A percentile compares a stretch with the other conserved stretches of the same genome.
These are phyloP conservation scores for Alternaria arbusti DNA, from an alignment of 2,329 filamentous ascomycete species.

Conservation along the genomic window DNA sequence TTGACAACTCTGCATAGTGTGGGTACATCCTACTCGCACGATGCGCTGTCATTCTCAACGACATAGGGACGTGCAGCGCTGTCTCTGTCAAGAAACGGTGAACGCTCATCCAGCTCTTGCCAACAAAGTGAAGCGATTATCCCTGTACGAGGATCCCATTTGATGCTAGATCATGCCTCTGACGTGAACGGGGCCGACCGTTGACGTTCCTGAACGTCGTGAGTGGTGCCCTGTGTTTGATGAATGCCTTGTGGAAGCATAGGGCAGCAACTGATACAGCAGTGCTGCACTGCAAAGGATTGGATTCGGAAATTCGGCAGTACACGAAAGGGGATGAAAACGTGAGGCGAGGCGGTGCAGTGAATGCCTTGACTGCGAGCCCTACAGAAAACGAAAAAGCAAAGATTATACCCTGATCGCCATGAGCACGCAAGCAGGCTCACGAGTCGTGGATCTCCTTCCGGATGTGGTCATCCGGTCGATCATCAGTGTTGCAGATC, in stretches of 20 bases:
- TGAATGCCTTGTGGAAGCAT: neutral
- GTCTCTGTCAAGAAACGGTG: slow-evolving; percentile 6
- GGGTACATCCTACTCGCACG: neutral
- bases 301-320: neutral
- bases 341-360: slow-evolving; percentile 2
- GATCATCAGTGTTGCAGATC: slow-evolving; percentile 9
- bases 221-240: slow-evolving; percentile 2
- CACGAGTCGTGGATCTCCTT: slow-evolving; percentile 11
- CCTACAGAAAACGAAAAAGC: neutral
- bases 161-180: neutral
- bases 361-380: neutral
- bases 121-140: slow-evolving; percentile 2
- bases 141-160: neutral
- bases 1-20: neutral
- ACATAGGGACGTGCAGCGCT: slow-evolving; percentile 1
- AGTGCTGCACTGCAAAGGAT: neutral
- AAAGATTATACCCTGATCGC: slow-evolving; percentile 2
- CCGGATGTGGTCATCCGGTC: slow-evolving; percentile 9
- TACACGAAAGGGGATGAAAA: neutral
- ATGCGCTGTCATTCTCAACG: slow-evolving; percentile 13
- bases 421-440: slow-evolving; percentile 2
- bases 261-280: neutral
- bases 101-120: slow-evolving; percentile 4
- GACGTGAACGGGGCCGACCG: slow-evolving; percentile 1
- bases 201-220: neutral